Evolutionary conservation across 2,329 filamentous ascomycete genomes (phyloP), one percentile per base, ranked within the genome.

Genomic region (Tolypocladium endophyticum): DNA sequence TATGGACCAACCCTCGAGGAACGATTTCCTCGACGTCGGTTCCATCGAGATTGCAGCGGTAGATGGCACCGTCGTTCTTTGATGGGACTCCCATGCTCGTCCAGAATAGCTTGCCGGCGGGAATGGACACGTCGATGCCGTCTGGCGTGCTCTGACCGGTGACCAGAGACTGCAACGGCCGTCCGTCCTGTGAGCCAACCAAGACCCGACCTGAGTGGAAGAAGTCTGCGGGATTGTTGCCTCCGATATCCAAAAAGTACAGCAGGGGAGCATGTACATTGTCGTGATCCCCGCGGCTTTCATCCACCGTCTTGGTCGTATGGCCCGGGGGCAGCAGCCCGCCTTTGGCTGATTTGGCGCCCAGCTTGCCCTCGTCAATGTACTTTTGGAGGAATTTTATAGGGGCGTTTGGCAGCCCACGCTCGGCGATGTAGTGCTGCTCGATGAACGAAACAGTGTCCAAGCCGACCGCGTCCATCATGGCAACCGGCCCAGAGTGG

Each of bases 391-490:
- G 68, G 61, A 71, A 83, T 59, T 79, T 70, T 16, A 81, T 71
- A 0, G 78, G 77, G 18, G 74, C 70, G 2, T 68, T 67, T 2
- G 71, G 65, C 0, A 82, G 69, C 1, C 73, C 72, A 4, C 80
- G 76, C 64, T 83, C 80, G 3, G 73, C 63, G 59, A 82, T 71
- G 64, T 84, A 83, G 61, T 83, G 77, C 35, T 76, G 64, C 61
- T 84, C 81, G 57, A 84, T 83, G 56, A 80, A 75, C 0, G 76
- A 72, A 3, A 83, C 79, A 0, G 79, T 83, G 58, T 84, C 81
- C 0, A 83, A 70, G 0, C 80, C 80, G 28, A 83, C 76, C 11
- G 70, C 69, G 60, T 81, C 77, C 78, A 81, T 81, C 65, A 74
- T 59, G 18, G 55, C 58, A 8, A 61, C 62, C 2, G 62, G 59